A percentile compares a stretch with the other conserved stretches of the same genome.
Conservation (phyloP, 805 yeast species). For the Blastobotrys peoriensis region DNA sequence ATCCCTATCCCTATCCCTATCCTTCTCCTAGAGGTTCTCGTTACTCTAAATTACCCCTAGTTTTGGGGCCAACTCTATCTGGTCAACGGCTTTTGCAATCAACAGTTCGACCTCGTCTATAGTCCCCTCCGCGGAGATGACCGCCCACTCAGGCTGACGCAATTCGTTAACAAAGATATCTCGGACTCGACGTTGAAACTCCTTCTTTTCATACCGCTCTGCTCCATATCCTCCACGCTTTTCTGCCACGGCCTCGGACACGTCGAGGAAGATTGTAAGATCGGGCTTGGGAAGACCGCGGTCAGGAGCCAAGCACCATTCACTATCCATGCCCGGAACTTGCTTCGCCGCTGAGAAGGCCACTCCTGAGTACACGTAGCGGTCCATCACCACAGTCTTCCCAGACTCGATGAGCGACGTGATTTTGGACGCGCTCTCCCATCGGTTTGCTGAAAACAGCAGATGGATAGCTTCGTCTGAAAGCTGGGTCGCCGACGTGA, state of each 20-base stretch:
- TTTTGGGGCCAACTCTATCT: no score
- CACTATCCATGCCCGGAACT: slow-evolving; percentile 43
- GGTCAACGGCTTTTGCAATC: slow-evolving; percentile 25
- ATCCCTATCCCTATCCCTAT: no score
- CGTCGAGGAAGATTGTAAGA: slow-evolving; percentile 66
- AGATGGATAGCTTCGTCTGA: slow-evolving; percentile 82
- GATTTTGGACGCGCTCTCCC: slow-evolving; percentile 67
- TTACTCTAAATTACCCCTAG: no score
- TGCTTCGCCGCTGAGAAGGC: slow-evolving; percentile 84
- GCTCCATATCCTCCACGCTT: slow-evolving; percentile 80
- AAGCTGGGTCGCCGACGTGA: slow-evolving; percentile 43
- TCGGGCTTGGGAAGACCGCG: slow-evolving; percentile 85
- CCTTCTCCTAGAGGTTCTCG: no score
- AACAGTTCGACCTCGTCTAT: slow-evolving; percentile 49
- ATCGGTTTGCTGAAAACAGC: slow-evolving; percentile 85
- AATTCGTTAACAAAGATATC: slow-evolving; percentile 38
- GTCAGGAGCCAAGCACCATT: slow-evolving; percentile 83
- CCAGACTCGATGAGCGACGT: slow-evolving; percentile 45
- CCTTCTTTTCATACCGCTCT: slow-evolving; percentile 79
- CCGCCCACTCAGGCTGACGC: slow-evolving; percentile 35
- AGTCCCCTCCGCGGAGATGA: slow-evolving; percentile 55
- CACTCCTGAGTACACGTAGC: slow-evolving; percentile 89
- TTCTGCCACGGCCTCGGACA: slow-evolving; percentile 41
- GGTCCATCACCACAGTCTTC: slow-evolving; percentile 60
- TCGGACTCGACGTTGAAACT: slow-evolving; percentile 71